Base-by-base conservation (phyloP, 2,329 filamentous ascomycete genomes). In the Tolypocladium amazonense region DNA sequence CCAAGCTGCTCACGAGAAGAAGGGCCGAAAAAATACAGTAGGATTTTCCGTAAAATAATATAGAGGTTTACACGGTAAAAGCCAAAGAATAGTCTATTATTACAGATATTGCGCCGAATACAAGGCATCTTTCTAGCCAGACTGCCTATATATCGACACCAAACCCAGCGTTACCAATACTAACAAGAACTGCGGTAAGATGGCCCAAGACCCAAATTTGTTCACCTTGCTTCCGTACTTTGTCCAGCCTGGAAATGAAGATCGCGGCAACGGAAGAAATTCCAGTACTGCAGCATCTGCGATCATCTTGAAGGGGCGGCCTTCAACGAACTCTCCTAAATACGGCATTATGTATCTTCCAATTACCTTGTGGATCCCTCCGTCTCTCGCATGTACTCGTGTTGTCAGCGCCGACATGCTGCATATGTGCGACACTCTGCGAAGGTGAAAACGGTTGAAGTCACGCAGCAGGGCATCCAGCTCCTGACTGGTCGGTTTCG, bases 291-390 rank as follows among this genome's bases (percentile, higher is more conserved):
- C 41, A 38, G 56, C 56, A 53, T 53, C 35, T 1, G 35, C 56
- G 25, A 58, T 58, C 23, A 58, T 38, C 1, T n/a, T 41, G 8
- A 58, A 58, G 14, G 56, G 45, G 18, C 35, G 47, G 23, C 27
- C 45, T n/a, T 53, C 45, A 4, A 53, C 15, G 1, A 4, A 7
- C 1, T 11, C 45, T 41, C 43, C 56, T 1, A 52, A 33, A 30
- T 52, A 58, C n/a, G 45, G 56, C 56, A 58, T 41, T 30, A 58
- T 4, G 39, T 58, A 58, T 47, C 56, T 39, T 18, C 56, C 56
- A 11, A 41, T 30, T 6, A 25, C 2, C 35, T 58, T 58, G 9
- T 23, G 37, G n/a, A 41, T 7, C 6, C 35, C 1, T 18, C 56
- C 56, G 20, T 58, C 56, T n/a, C 35, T 25, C 15, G 56, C 56